Base-by-base conservation (phyloP, 1,284 basidiomycete species). In the Sutorius eximius region DNA sequence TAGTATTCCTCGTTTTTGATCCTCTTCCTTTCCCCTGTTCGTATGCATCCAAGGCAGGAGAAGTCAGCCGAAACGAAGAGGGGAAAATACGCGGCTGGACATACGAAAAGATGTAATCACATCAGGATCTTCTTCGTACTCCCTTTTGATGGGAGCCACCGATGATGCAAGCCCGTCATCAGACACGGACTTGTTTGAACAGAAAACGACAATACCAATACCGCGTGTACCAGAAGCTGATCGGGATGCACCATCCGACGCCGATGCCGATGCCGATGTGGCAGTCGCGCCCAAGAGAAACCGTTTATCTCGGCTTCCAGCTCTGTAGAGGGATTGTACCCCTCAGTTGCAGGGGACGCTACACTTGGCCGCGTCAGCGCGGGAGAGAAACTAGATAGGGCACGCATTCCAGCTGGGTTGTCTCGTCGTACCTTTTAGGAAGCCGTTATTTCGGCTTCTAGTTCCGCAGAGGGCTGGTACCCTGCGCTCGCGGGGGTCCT, bases 1-100 rank as follows among this genome's bases (percentile, higher is more conserved):
- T 57, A 83, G 82, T 40, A 33, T 18, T 63, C 54, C 24, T 62
- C 63, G 9, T 50, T 34, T 42, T 62, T 62, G 43, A 62, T 52
- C n/a, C 42, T 63, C 30, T 58, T 65, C 11, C 24, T 29, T 34
- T 32, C 41, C 13, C 43, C 57, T 54, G 6, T 20, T 37, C 8
- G 0, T 1, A 22, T 33, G n/a, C 34, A 16, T 61, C 30, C 22
- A 22, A 24, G 6, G 15, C 10, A 33, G 5, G 9, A 3, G 20
- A 27, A 27, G 24, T 27, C 24, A 27, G 24, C 24, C 24, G 2
- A 12, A 13, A 1, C 5, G 15, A 13, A 15, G 8, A 29, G 24
- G 1, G 15, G n/a, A 16, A 15, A 9, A 47, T 29, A 12, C 36
- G 16, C 0, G n/a, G 62, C 75, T 80, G 3, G 22, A 44, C 58